Evolutionary conservation across 352 stramenopile genomes (phyloP).

Genomic region (Phytophthora hybrid): DNA sequence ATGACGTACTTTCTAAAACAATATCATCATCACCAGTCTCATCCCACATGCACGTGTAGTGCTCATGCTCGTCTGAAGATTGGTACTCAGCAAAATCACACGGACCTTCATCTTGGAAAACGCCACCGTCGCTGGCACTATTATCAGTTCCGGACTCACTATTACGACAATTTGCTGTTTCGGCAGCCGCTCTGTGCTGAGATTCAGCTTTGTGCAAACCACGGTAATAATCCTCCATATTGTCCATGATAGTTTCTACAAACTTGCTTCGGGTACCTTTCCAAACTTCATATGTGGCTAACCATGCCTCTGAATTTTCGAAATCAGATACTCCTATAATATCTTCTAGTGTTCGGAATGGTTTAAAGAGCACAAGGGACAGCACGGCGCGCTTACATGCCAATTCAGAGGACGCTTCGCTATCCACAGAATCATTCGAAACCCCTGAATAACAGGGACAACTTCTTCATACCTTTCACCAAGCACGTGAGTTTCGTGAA

Average conservation of each 20-base stretch:
- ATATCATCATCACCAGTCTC: background rate
- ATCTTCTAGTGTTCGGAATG: background rate
- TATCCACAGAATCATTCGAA: background rate
- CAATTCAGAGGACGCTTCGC: background rate
- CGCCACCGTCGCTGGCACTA: background rate
- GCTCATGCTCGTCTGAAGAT: background rate
- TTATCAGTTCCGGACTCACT: background rate
- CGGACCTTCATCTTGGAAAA: background rate
- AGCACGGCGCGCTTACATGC: background rate
- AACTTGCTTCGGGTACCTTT: background rate
- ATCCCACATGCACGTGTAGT: background rate
- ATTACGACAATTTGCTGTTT: background rate
- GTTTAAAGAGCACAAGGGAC: background rate
- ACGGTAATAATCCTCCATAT: slow-evolving; percentile 12
- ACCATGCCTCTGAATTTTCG: background rate
- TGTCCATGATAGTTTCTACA: slow-evolving; percentile 5
- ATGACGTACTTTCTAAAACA: background rate
- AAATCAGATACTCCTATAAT: background rate
- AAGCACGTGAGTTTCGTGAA: background rate
- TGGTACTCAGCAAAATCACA: background rate
- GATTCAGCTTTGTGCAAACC: background rate
- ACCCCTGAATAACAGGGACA: background rate
- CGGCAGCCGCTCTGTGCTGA: background rate
- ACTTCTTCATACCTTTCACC: background rate
- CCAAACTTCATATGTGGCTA: background rate